phyloP scores from a whole-genome alignment of 495 filamentous ascomycete genomes.

The Xylaria scruposa region DNA sequence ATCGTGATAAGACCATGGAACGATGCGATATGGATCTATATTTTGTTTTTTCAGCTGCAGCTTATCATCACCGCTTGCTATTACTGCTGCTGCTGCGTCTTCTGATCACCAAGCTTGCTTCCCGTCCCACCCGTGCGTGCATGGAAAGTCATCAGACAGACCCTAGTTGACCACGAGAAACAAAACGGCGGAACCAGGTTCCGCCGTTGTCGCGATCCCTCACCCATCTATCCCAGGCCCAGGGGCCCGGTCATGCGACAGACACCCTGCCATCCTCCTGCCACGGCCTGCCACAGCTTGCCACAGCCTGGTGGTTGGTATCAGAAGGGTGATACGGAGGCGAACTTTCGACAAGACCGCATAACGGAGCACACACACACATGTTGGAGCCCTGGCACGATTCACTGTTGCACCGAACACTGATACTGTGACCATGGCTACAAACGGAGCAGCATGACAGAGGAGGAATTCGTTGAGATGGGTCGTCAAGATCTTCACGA shows the following conservation, averaged over 20 bases:
- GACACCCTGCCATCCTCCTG: neutral
- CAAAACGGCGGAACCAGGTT: neutral
- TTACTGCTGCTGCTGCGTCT: neutral
- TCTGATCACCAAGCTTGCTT: neutral
- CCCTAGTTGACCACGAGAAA: neutral
- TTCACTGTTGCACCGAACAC: neutral
- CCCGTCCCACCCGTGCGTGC: neutral
- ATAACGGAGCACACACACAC: conserved; percentile 3
- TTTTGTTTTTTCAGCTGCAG: conserved; percentile 6
- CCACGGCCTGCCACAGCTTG: too few species aligned
- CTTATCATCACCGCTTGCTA: neutral
- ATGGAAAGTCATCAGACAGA: conserved; percentile 6
- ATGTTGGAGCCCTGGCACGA: neutral
- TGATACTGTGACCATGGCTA: neutral
- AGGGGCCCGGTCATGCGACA: conserved; percentile 3
- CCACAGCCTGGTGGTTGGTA: neutral
- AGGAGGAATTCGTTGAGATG: neutral
- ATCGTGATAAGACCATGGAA: conserved; percentile 12
- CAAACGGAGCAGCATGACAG: neutral
- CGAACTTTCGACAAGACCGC: conserved; percentile 14
- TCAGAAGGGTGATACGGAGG: neutral
- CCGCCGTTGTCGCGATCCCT: conserved; percentile 13
- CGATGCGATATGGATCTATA: neutral
- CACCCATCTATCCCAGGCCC: neutral
- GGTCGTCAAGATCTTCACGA: neutral